Evolutionary conservation across 2,329 filamentous ascomycete species (phyloP), one percentile per base, ranked within the genome.

Genomic region (Cryphonectria carpinicola): DNA sequence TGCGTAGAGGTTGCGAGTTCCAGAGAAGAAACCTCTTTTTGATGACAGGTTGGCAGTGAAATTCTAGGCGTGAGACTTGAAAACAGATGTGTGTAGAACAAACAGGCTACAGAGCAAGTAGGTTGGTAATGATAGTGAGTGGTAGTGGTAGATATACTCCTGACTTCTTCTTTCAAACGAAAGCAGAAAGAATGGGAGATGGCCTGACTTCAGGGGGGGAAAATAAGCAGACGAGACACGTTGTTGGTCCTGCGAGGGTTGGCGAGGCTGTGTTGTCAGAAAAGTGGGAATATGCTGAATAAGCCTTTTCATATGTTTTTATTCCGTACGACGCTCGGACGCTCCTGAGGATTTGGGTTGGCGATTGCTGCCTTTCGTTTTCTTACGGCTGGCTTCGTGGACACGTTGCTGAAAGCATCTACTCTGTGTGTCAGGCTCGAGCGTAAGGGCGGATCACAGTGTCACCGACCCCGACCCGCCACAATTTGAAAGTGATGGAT

Each of bases 231-330:
- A 28, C 35, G 19, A 68, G 63, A 70, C 61, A 64, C 60, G 46
- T 43, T 39, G 41, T 52, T 68, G 41, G n/a, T 28, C 8, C 22
- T 32, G n/a, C 28, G 39, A 49, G 63, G 43, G 11, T 41, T 14
- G 11, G 62, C 28, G 63, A 46, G 63, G 41, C 41, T 32, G 41
- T 64, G 61, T 46, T 43, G 61, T 60, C 43, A 37, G 28, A 65
- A 72, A 65, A 67, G 66, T 49, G 67, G 71, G 28, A 58, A 67
- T 25, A 54, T 56, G 66, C 58, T 68, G 66, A 68, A 41, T 68
- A 63, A 68, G 66, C 66, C 35, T 39, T 19, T 19, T 56, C 54
- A 58, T 17, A 22, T 52, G 35, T 35, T 8, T 66, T 25, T n/a
- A 3, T 37, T 8, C 65, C 39, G 22, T 17, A n/a, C 5, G n/a